These are phyloP conservation scores for Colletotrichum australisinense DNA, from an alignment of 2,329 filamentous ascomycete genomes.

Conservation along the genomic window DNA sequence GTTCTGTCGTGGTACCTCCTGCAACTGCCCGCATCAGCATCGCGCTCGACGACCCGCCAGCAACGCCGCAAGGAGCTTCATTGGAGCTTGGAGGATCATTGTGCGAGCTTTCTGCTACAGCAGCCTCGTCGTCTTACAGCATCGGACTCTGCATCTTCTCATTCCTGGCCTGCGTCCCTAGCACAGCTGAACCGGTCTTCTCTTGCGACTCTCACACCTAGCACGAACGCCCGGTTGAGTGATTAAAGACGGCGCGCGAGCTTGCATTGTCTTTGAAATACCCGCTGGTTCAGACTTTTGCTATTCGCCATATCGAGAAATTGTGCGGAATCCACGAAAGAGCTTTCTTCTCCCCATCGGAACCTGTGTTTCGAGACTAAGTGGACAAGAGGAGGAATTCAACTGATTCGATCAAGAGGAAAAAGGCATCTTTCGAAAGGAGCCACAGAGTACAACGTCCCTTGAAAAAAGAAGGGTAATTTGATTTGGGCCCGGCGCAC, in stretches of 20 bases:
- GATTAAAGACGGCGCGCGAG: conserved; percentile 14
- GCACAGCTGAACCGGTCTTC: neutral
- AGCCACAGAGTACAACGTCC: neutral
- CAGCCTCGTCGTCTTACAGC: conserved; percentile 58
- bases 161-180: conserved; percentile 43
- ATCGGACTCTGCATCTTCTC: conserved; percentile 42
- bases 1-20: conserved; percentile 50
- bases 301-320: neutral
- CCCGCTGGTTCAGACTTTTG: neutral
- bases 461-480: neutral
- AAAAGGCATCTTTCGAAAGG: neutral
- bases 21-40: conserved; percentile 58
- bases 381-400: neutral
- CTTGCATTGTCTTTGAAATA: neutral
- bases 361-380: neutral
- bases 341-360: neutral
- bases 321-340: neutral
- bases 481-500: neutral
- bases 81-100: conserved; percentile 55
- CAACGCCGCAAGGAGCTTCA: conserved; percentile 63
- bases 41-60: conserved; percentile 53
- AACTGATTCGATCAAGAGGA: neutral
- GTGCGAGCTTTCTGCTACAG: conserved; percentile 62
- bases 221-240: neutral
- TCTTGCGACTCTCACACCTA: neutral